Evolutionary conservation across 495 filamentous ascomycete genomes (phyloP).

Genomic region (Lasiosphaeria hispida): DNA sequence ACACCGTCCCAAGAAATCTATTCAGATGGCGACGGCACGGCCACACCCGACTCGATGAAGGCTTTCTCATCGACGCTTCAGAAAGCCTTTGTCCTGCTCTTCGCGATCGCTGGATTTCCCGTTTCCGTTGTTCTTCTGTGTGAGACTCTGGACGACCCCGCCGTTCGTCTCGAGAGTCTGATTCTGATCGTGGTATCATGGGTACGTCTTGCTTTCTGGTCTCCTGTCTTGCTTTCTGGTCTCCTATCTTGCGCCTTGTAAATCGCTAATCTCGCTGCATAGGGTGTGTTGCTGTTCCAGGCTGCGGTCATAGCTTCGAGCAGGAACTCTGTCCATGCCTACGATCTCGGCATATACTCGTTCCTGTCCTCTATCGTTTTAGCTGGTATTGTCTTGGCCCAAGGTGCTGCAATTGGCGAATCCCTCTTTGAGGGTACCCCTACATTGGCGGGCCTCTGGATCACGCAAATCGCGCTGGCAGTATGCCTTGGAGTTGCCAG

Average conservation of each 20-base stretch:
- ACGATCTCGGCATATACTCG: conserved; percentile 45
- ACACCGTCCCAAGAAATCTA: conserved; percentile 45
- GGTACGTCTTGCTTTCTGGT: conserved; percentile 43
- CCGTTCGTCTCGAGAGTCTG: conserved; percentile 38
- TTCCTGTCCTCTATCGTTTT: conserved; percentile 43
- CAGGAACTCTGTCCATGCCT: conserved; percentile 46
- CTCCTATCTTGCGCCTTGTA: not conserved
- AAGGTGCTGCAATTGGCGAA: conserved; percentile 35
- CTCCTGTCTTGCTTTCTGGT: too few species aligned
- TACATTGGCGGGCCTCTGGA: conserved; percentile 33
- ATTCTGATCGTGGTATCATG: conserved; percentile 39
- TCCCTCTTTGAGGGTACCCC: conserved; percentile 26
- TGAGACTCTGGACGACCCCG: conserved; percentile 32
- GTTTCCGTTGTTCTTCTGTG: conserved; percentile 46
- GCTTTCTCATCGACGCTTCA: conserved; percentile 51
- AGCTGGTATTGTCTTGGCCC: conserved; percentile 37
- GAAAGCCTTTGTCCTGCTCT: conserved; percentile 44
- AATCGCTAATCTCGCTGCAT: conserved; percentile 16
- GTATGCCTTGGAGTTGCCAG: conserved; percentile 38
- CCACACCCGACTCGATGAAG: conserved; percentile 54
- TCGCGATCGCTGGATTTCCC: conserved; percentile 43
- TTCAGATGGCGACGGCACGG: conserved; percentile 61
- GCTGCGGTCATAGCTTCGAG: conserved; percentile 40
- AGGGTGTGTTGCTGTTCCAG: conserved; percentile 48
- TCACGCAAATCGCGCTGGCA: conserved; percentile 36